Evolutionary conservation across 139 green algal species (phyloP).

Genomic region (Ulvella scutata): DNA sequence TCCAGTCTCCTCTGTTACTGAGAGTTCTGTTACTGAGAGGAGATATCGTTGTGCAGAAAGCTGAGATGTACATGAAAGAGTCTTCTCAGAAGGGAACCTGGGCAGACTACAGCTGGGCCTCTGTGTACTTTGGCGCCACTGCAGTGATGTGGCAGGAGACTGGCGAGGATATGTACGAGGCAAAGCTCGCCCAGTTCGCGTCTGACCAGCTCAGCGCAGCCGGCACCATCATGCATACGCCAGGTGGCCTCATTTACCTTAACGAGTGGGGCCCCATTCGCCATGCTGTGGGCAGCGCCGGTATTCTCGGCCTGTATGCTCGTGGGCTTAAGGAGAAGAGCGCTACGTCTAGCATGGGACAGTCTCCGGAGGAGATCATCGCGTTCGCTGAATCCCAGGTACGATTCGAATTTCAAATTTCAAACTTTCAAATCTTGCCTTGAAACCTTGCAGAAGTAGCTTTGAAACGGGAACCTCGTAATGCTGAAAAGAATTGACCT

Average conservation of each 20-base stretch:
- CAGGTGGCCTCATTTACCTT: not conserved
- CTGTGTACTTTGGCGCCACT: not conserved
- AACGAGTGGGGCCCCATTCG: not conserved
- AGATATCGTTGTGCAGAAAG: too few relatives aligned
- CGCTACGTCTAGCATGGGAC: not conserved
- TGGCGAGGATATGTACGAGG: not conserved
- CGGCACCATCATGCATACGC: not conserved
- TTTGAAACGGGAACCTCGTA: too few relatives aligned
- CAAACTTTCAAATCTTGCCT: too few relatives aligned
- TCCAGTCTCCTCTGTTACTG: too few relatives aligned
- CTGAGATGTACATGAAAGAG: not conserved
- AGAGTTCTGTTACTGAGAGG: too few relatives aligned
- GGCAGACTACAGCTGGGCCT: not conserved
- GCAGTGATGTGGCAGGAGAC: not conserved
- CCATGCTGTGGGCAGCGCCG: not conserved
- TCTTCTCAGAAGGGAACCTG: not conserved
- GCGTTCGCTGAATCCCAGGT: not conserved
- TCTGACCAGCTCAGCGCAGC: not conserved
- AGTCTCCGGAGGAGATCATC: not conserved
- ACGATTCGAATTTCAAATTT: too few relatives aligned
- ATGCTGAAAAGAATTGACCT: too few relatives aligned
- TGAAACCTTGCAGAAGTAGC: too few relatives aligned
- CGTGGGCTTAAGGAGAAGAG: not conserved
- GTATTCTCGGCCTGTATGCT: not conserved
- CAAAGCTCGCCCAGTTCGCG: not conserved